These are phyloP conservation scores for Diaporthe citriasiana DNA, from an alignment of 2,329 filamentous ascomycete species.

Conservation along the genomic window DNA sequence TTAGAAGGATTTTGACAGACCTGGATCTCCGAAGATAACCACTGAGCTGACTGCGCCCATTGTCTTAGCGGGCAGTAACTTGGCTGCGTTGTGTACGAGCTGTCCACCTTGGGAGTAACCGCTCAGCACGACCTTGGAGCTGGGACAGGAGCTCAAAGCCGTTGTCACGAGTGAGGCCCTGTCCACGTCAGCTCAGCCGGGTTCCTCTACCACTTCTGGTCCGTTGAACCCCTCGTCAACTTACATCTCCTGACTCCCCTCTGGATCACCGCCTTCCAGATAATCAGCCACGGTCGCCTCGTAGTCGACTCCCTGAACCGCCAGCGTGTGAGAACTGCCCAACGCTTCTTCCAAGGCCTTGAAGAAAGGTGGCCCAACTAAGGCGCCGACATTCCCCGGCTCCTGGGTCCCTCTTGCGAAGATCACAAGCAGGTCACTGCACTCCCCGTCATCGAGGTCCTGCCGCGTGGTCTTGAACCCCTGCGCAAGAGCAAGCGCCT, in stretches of 20 bases:
- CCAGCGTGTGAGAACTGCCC: slow-evolving; percentile 40
- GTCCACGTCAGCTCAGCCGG: slow-evolving; percentile 24
- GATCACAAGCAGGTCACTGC: slow-evolving; percentile 46
- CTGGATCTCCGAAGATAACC: slow-evolving; percentile 50
- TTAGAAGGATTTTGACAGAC: slow-evolving; percentile 13
- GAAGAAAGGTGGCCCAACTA: slow-evolving; percentile 48
- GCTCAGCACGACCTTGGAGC: slow-evolving; percentile 57
- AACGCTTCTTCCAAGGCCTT: slow-evolving; percentile 43
- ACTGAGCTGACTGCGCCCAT: slow-evolving; percentile 46
- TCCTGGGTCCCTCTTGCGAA: slow-evolving; percentile 50
- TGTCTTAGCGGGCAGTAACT: slow-evolving; percentile 41
- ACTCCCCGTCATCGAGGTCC: slow-evolving; percentile 34
- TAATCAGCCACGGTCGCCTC: slow-evolving; percentile 46
- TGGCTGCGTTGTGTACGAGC: slow-evolving; percentile 48
- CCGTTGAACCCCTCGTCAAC: not conserved
- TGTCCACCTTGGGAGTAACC: slow-evolving; percentile 54
- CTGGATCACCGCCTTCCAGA: slow-evolving; percentile 46
- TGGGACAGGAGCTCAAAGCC: slow-evolving; percentile 54
- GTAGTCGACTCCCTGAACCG: slow-evolving; percentile 49
- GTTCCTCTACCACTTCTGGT: rapidly evolving
- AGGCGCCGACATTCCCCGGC: slow-evolving; percentile 46
- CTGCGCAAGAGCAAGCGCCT: slow-evolving; percentile 10
- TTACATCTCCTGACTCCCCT: slow-evolving; percentile 41
- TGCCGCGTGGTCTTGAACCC: slow-evolving; percentile 36
- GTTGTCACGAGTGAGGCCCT: slow-evolving; percentile 52